A percentile compares a stretch with the other conserved stretches of the same genome.
Evolutionary conservation across 495 filamentous ascomycete species (phyloP).

Genomic region (Talaromyces adpressus): DNA sequence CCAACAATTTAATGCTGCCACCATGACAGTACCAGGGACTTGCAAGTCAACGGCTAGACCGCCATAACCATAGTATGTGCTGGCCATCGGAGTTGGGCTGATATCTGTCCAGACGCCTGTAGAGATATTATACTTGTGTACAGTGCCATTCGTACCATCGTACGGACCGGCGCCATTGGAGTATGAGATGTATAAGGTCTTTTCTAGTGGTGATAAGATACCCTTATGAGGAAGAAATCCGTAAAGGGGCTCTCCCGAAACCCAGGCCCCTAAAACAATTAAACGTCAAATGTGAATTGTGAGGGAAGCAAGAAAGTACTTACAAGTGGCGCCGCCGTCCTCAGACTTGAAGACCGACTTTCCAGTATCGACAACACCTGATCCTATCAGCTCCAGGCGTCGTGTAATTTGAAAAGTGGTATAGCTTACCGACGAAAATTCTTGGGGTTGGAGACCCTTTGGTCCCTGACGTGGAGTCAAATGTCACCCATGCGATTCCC

Average conservation of each 20-base stretch:
- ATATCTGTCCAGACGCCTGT: constrained; percentile 47
- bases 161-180: constrained; percentile 49
- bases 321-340: constrained; percentile 44
- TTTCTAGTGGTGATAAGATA: constrained; percentile 44
- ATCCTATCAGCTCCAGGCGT: background rate
- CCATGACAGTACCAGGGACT: constrained; percentile 48
- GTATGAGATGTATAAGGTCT: constrained; percentile 50
- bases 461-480: constrained; percentile 43
- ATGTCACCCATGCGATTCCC: constrained; percentile 49
- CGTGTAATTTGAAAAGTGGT: background rate
- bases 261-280: constrained; percentile 16
- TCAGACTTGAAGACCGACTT: constrained; percentile 47
- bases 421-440: constrained; percentile 39
- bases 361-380: constrained; percentile 40
- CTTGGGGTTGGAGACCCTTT: constrained; percentile 43
- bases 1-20: constrained; percentile 50
- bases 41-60: constrained; percentile 48
- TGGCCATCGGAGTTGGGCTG: constrained; percentile 34
- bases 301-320: background rate
- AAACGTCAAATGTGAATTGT: background rate
- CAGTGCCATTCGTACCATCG: constrained; percentile 42
- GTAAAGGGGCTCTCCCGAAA: constrained; percentile 37
- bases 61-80: constrained; percentile 46
- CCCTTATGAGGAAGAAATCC: constrained; percentile 50
- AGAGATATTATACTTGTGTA: constrained; percentile 45